phyloP scores from a whole-genome alignment of 495 filamentous ascomycete species.

The Penicillium antarcticum region DNA sequence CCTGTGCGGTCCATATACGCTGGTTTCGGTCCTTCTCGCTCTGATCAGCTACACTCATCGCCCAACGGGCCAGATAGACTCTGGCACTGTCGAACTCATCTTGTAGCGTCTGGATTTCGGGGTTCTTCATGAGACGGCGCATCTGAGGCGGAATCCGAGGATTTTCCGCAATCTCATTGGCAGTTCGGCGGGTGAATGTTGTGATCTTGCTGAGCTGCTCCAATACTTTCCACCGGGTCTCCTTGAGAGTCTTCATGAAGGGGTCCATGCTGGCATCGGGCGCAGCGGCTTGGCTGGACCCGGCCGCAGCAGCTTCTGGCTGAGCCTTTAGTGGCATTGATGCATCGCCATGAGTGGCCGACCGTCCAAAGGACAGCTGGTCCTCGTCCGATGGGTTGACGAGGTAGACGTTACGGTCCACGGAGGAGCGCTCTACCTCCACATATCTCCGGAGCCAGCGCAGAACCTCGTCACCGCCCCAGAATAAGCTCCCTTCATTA shows the following conservation, averaged over 20 bases:
- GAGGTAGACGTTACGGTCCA: slow-evolving; percentile 85
- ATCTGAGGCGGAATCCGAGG: slow-evolving; percentile 85
- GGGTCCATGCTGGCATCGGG: slow-evolving; percentile 89
- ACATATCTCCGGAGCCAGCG: slow-evolving; percentile 87
- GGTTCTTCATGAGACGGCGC: slow-evolving; percentile 78
- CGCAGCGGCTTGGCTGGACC: slow-evolving; percentile 26
- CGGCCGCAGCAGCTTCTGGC: slow-evolving; percentile 27
- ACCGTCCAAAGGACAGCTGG: slow-evolving; percentile 69
- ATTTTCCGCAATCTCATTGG: slow-evolving; percentile 87
- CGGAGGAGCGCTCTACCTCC: slow-evolving; percentile 72
- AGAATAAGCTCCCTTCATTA: slow-evolving; percentile 81
- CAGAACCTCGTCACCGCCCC: slow-evolving; percentile 95
- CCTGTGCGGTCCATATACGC: slow-evolving; percentile 88
- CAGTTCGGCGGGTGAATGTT: slow-evolving; percentile 87
- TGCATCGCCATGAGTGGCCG: slow-evolving; percentile 34
- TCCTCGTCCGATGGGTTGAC: slow-evolving; percentile 86
- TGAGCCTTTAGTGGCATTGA: slow-evolving; percentile 26
- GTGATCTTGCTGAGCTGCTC: slow-evolving; percentile 96
- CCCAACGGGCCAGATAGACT: slow-evolving; percentile 92
- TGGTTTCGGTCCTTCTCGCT: slow-evolving; percentile 80
- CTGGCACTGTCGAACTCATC: slow-evolving; percentile 97
- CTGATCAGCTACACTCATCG: slow-evolving; percentile 97
- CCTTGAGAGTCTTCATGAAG: slow-evolving; percentile 89
- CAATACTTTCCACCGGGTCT: slow-evolving; percentile 91
- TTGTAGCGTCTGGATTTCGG: slow-evolving; percentile 90